Base-by-base conservation (phyloP, 2,329 filamentous ascomycete species). In the Ampelomyces quisqualis region DNA sequence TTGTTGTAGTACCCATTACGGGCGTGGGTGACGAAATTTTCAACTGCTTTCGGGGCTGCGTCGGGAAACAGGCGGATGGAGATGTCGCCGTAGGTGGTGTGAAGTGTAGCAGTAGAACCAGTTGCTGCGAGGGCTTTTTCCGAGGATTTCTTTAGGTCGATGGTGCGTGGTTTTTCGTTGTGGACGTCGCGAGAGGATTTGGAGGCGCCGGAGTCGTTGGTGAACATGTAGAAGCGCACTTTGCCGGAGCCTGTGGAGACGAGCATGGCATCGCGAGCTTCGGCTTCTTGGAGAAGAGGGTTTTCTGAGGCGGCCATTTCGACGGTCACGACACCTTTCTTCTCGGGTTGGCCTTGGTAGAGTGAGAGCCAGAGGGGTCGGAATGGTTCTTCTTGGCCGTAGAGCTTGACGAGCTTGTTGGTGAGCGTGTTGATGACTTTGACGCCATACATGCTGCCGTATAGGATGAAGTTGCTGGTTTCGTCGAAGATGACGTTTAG, bases 221-320 rank as follows among this genome's bases (percentile, higher is more conserved):
- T 95, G 70, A 96, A 98, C 82, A 97, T 90, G 77, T 96, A 98
- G 72, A 98, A 98, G 27, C 94, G 86, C 19, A 86, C 81, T 70
- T 95, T 97, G 49, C 84, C 86, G 31, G 87, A 84, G 0, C 84
- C 91, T 0, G 93, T 97, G 7, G 81, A 78, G 30, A 94, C 79
- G 6, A 98, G 75, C 62, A 97, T 91, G 0, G 94, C 90, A 64
- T 98, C 93, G 47, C 90, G 80, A 14, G 83, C 81, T 69, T 96
- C 91, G 1, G 93, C 88, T 73, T 96, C 90, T 62, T 93, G 88
- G 2, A 98, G 78, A 1, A 98, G 78, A 0, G 94, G 93, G 65
- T 98, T 98, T 57, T 81, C 86, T 22, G 88, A 95, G 1, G 94
- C 93, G 1, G 93, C 94, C 93, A 98, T 98, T 52, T 90, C 90